A percentile compares a stretch with the other conserved stretches of the same genome.
Conservation (phyloP, 2,329 filamentous ascomycete genomes). For the Shiraia sp. region DNA sequence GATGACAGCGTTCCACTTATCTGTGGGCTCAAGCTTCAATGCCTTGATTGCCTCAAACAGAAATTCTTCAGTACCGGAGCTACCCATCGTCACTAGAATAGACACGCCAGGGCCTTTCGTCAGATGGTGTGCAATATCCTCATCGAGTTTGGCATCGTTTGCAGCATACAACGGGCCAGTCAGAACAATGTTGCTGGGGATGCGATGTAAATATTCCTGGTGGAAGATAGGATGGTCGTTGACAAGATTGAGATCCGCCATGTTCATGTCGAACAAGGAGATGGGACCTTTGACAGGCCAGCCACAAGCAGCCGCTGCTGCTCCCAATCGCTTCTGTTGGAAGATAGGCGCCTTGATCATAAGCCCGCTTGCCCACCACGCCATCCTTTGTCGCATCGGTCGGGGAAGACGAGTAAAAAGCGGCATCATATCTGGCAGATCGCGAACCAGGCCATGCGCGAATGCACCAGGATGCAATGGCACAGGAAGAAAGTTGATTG, state of each 20-base stretch:
- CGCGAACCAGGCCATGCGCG: slow-evolving; percentile 34
- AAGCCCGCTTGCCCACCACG: slow-evolving; percentile 29
- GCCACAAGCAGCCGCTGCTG: slow-evolving; percentile 30
- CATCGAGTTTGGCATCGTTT: slow-evolving; percentile 25
- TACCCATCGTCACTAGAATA: slow-evolving; percentile 38
- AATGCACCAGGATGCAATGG: slow-evolving; percentile 33
- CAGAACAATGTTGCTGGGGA: slow-evolving; percentile 36
- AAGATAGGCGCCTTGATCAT: slow-evolving; percentile 40
- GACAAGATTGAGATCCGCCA: slow-evolving; percentile 40
- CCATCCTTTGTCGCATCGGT: slow-evolving; percentile 29
- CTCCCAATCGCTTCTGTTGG: slow-evolving; percentile 34
- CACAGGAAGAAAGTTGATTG: slow-evolving; percentile 38
- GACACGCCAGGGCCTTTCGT: slow-evolving; percentile 24
- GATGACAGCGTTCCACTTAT: slow-evolving; percentile 37
- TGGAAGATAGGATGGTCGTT: slow-evolving; percentile 40
- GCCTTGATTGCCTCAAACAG: slow-evolving; percentile 38
- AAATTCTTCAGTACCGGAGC: slow-evolving; percentile 36
- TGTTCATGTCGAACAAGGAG: slow-evolving; percentile 41
- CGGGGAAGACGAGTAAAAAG: slow-evolving; percentile 36
- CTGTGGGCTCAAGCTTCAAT: slow-evolving; percentile 23
- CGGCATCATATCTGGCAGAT: slow-evolving; percentile 39
- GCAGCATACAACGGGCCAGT: slow-evolving; percentile 34
- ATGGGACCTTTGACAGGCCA: slow-evolving; percentile 36
- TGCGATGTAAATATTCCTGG: slow-evolving; percentile 31
- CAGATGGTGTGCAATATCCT: slow-evolving; percentile 32